These are phyloP conservation scores for Raddia guianensis DNA, from an alignment of 176 grass and related monocot species.

Conservation along the genomic window DNA sequence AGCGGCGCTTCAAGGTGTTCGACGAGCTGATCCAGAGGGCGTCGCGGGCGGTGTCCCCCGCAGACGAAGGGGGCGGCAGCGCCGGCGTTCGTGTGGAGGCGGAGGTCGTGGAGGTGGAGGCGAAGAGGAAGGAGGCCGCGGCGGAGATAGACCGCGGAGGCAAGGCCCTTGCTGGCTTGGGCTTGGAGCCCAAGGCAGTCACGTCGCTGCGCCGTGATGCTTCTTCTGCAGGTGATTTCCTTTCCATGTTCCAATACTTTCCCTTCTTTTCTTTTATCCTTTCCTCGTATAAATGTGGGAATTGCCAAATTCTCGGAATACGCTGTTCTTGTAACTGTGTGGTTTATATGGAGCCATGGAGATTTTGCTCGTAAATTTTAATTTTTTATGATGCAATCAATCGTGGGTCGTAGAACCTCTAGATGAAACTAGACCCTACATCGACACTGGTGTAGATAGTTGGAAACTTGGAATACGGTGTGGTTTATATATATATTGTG, in stretches of 20 bases:
- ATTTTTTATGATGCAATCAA: background rate
- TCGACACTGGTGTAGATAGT: background rate
- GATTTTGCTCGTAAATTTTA: background rate
- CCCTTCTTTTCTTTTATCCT: background rate
- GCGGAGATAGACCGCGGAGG: slow-evolving; percentile 43
- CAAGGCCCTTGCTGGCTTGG: slow-evolving; percentile 15
- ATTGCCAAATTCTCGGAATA: background rate
- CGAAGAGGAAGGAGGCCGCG: slow-evolving; percentile 10
- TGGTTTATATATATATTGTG: background rate
- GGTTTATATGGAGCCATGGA: background rate
- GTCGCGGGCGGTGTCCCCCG: slow-evolving; percentile 52
- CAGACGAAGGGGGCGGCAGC: background rate
- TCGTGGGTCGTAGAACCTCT: background rate
- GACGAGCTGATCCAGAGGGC: slow-evolving; percentile 84
- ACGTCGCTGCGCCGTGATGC: slow-evolving; percentile 47
- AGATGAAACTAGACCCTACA: background rate
- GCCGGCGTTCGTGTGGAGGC: background rate
- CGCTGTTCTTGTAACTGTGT: background rate
- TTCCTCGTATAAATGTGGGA: background rate
- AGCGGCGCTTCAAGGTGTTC: slow-evolving; percentile 69
- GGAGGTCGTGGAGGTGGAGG: slow-evolving; percentile 43
- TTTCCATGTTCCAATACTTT: background rate
- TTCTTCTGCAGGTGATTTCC: slow-evolving; percentile 53
- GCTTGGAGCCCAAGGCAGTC: slow-evolving; percentile 37
- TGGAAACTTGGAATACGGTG: background rate